Conservation (phyloP, 2,329 filamentous ascomycete genomes). For the Akanthomyces lecanii region DNA sequence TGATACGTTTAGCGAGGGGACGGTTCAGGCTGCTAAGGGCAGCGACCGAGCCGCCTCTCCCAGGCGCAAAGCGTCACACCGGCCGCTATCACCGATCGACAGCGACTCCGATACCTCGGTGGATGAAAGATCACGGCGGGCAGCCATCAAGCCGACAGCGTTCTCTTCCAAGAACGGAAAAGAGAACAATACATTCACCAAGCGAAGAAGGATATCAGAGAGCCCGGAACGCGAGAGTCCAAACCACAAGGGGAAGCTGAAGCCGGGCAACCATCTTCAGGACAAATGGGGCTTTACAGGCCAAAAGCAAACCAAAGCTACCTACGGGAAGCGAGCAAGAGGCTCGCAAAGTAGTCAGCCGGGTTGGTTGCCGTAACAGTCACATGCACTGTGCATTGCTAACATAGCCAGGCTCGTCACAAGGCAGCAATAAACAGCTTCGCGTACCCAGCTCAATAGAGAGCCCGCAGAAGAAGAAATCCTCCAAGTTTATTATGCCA, state of each 20-base stretch:
- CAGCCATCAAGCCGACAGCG: slow-evolving; percentile 31
- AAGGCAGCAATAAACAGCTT: slow-evolving; percentile 2
- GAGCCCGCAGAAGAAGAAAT: slow-evolving; percentile 10
- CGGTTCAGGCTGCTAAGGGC: slow-evolving; percentile 3
- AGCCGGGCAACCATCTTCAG: slow-evolving; percentile 23
- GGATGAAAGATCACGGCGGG: slow-evolving; percentile 25
- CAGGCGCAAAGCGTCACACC: background rate
- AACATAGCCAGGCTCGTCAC: slow-evolving; percentile 11
- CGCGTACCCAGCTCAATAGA: slow-evolving; percentile 10
- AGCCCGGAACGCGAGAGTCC: background rate
- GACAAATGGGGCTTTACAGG: slow-evolving; percentile 25
- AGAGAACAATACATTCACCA: background rate
- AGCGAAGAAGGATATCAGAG: background rate
- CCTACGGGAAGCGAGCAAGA: slow-evolving; percentile 24
- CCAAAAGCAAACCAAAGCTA: slow-evolving; percentile 20
- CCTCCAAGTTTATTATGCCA: background rate
- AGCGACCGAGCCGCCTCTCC: background rate
- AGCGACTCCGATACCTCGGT: slow-evolving; percentile 25
- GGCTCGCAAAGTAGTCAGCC: slow-evolving; percentile 23
- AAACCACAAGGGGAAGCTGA: slow-evolving; percentile 9
- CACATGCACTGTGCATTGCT: background rate
- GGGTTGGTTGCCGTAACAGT: background rate
- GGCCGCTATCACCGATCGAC: background rate
- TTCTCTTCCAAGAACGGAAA: slow-evolving; percentile 24
- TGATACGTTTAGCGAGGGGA: slow-evolving; percentile 15